Base-by-base conservation (phyloP, 441 rosid species). In the Theobroma grandiflorum region DNA sequence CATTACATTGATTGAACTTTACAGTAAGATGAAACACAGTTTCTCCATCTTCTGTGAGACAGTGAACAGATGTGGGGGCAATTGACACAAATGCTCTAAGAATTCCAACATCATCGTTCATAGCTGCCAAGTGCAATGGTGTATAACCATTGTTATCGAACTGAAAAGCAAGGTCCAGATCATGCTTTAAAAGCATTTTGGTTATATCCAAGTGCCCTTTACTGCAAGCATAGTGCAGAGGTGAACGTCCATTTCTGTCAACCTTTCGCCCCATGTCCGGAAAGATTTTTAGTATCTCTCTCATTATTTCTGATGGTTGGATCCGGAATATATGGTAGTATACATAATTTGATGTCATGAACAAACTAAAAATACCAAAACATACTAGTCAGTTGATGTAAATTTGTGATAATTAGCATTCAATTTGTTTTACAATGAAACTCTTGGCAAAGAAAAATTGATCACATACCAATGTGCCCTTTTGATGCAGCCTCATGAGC, bases 101-200 rank as follows among this genome's bases (percentile, higher is more conserved):
- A 66, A 84, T 83, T 10, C 37, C 43, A 37, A 4, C 38, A 4
- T 76, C 64, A 9, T 83, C 86, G 2, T 75, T 78, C 71, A 83
- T 79, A 8, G 82, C 86, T 33, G 84, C 90, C 73, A 81, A 67
- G 68, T 88, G 87, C 81, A 84, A 45, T 3, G 85, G 87, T 3
- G 86, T 84, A 74, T 75, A 73, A 37, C 86, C 86, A 26, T 40
- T 16, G 11, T 78, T 69, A 69, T 84, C 75, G 16, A 63, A 68
- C 3, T 50, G 45, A 49, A 47, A 15, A 40, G 82, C 75, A 4
- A 59, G 67, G 1, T 37, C 67, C 8, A 53, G 37, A 15, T 77
- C 85, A 20, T 15, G 22, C 47, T 65, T 12, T 10, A 84, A 52
- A 52, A 83, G 84, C 70, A 81, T 37, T 63, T 35, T 80, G 22